phyloP scores from a whole-genome alignment of 2,329 filamentous ascomycete genomes.

The Colletotrichum euphorbiae region DNA sequence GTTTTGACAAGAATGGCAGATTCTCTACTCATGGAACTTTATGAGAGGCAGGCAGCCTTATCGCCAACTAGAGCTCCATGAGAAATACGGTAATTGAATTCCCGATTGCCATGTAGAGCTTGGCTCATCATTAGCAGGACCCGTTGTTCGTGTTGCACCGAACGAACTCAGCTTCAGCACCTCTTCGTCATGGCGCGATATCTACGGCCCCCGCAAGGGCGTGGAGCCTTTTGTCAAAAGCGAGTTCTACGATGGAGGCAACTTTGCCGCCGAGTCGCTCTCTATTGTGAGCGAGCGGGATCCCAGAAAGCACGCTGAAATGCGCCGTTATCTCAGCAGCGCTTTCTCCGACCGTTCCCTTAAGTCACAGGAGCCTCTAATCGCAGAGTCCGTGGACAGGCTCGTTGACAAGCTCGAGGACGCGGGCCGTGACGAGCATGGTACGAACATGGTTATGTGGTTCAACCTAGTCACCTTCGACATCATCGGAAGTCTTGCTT shows the following conservation, averaged over 20 bases:
- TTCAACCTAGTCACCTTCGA: constrained; percentile 47
- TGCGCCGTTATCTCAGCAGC: constrained; percentile 44
- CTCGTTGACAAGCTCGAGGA: constrained; percentile 5
- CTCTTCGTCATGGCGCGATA: constrained; percentile 52
- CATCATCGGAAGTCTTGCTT: constrained; percentile 45
- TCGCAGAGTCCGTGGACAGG: constrained; percentile 41
- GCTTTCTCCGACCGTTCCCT: constrained; percentile 49
- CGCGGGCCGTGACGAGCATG: constrained; percentile 23
- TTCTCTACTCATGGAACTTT: background rate
- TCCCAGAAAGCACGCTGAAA: constrained; percentile 44
- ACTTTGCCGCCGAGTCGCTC: constrained; percentile 41
- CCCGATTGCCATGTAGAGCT: background rate
- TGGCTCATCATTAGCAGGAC: constrained; percentile 47
- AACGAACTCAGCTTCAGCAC: constrained; percentile 59
- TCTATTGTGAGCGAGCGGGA: constrained; percentile 48
- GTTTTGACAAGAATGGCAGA: background rate
- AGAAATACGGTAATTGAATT: background rate
- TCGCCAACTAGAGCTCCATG: background rate
- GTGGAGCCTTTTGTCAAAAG: constrained; percentile 41
- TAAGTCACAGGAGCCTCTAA: constrained; percentile 47
- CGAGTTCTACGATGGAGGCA: constrained; percentile 47
- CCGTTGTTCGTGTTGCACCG: constrained; percentile 59
- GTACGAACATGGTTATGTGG: constrained; percentile 45
- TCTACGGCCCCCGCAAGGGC: constrained; percentile 48
- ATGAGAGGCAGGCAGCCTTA: background rate